phyloP scores from a whole-genome alignment of 352 stramenopile species.

The Phytophthora parvispora region DNA sequence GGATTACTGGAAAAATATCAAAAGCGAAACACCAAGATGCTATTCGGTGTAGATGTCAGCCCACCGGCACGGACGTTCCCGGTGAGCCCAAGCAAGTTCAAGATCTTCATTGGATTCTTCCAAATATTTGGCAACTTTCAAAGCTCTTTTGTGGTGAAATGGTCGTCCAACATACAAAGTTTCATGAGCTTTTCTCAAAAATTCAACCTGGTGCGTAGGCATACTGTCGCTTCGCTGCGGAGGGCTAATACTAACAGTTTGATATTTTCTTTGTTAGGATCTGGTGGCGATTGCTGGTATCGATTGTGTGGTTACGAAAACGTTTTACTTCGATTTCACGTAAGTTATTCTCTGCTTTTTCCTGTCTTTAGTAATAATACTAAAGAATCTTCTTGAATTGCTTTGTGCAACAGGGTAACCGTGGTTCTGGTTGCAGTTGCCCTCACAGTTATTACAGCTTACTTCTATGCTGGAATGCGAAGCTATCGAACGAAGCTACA shows the following conservation, averaged over 20 bases:
- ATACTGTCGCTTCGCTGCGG: background rate
- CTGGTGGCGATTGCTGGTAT: conserved; percentile 76
- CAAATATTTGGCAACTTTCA: conserved; percentile 88
- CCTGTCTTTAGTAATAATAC: background rate
- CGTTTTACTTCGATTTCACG: conserved; percentile 84
- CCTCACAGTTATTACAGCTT: conserved; percentile 61
- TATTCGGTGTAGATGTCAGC: conserved; percentile 74
- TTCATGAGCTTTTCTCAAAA: conserved; percentile 76
- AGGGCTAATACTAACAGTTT: background rate
- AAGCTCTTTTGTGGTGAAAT: conserved; percentile 75
- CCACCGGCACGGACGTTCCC: conserved; percentile 52
- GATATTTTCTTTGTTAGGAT: conserved; percentile 47
- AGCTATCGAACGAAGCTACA: conserved; percentile 72
- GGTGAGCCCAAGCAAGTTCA: conserved; percentile 77
- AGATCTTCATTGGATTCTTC: conserved; percentile 87
- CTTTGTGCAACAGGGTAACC: conserved; percentile 48
- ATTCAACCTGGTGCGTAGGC: conserved; percentile 70
- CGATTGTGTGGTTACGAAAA: conserved; percentile 80
- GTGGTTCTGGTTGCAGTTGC: conserved; percentile 55
- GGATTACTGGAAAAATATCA: conserved; percentile 14
- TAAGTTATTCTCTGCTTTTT: conserved; percentile 23
- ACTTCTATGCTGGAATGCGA: conserved; percentile 73
- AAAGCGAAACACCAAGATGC: conserved; percentile 37
- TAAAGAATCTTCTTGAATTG: background rate
- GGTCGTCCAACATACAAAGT: conserved; percentile 60